A percentile compares a stretch with the other conserved stretches of the same genome.
phyloP scores from a whole-genome alignment of 805 yeast species.

The Candida insectorum region DNA sequence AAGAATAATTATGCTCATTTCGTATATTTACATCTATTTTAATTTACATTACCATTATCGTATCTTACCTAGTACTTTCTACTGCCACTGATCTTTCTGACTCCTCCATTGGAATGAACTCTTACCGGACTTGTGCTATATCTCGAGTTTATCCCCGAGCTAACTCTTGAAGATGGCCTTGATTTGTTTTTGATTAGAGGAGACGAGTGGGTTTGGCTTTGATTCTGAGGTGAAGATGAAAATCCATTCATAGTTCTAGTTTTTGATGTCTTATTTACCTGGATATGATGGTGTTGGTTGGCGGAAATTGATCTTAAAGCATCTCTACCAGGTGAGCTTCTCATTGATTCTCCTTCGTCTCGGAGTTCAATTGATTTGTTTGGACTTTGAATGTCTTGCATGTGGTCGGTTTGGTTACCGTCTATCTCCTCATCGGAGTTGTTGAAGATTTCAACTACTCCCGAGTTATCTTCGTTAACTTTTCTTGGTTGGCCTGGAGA shows the following conservation, averaged over 20 bases:
- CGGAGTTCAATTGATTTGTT: constrained; percentile 7
- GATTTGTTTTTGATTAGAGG: constrained; percentile 14
- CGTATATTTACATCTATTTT: too few relatives aligned
- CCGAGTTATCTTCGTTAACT: constrained; percentile 26
- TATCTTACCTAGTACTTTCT: constrained; percentile 8
- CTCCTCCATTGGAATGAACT: constrained; percentile 20
- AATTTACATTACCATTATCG: not conserved
- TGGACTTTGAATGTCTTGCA: constrained; percentile 15
- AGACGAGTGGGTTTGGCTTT: constrained; percentile 4
- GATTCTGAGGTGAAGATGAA: constrained; percentile 13
- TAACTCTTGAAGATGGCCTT: constrained; percentile 16
- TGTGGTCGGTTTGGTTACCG: constrained; percentile 9
- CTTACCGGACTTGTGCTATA: constrained; percentile 13
- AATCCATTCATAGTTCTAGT: constrained; percentile 12
- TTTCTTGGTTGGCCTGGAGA: constrained; percentile 98
- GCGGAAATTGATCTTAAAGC: constrained; percentile 37
- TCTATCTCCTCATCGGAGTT: constrained; percentile 39
- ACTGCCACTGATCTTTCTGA: constrained; percentile 23
- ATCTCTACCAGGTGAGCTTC: constrained; percentile 28
- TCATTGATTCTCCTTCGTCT: constrained; percentile 5
- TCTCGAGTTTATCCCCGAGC: constrained; percentile 14
- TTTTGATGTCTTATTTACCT: constrained; percentile 15
- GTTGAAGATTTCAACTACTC: constrained; percentile 34
- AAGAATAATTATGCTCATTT: constrained; percentile 22
- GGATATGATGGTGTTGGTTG: constrained; percentile 29